Percentiles rank a stretch among this genome's conserved stretches.
These are phyloP conservation scores for Lentinula sp. DNA, from an alignment of 768 basidiomycete genomes.

Conservation along the genomic window DNA sequence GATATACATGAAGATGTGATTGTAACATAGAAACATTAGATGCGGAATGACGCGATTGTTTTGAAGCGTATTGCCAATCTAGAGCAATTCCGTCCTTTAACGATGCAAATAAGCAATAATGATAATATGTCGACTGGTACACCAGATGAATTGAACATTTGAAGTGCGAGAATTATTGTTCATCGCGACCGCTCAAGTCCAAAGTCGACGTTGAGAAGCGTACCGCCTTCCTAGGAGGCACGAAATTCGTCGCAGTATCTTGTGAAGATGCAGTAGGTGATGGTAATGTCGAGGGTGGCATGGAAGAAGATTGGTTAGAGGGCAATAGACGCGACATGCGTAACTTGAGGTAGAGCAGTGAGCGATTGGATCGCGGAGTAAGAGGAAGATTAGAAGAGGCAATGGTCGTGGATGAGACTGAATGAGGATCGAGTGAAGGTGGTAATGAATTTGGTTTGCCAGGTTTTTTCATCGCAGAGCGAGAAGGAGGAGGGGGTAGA, in stretches of 20 bases:
- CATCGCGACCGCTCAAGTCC: slow-evolving; percentile 4
- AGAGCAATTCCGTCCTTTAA: background rate
- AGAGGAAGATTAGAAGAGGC: slow-evolving; percentile 26
- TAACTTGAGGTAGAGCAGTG: slow-evolving; percentile 34
- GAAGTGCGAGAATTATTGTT: no score
- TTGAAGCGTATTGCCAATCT: background rate
- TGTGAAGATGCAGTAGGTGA: slow-evolving; percentile 32
- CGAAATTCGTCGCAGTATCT: slow-evolving; percentile 25
- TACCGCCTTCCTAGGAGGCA: slow-evolving; percentile 50
- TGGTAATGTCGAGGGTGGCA: slow-evolving; percentile 25
- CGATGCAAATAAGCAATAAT: background rate
- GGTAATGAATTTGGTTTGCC: slow-evolving; percentile 24
- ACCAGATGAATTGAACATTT: no score
- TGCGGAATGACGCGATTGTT: background rate
- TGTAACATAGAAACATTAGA: background rate
- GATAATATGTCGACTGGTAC: background rate
- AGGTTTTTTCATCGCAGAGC: slow-evolving; percentile 58
- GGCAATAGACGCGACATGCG: slow-evolving; percentile 51
- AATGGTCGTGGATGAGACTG: slow-evolving; percentile 43
- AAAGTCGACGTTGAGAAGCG: slow-evolving; percentile 48
- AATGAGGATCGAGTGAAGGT: slow-evolving; percentile 28
- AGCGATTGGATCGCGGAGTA: slow-evolving; percentile 18
- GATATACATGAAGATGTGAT: background rate
- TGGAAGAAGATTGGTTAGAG: slow-evolving; percentile 33
- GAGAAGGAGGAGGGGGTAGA: slow-evolving; percentile 51